Evolutionary conservation across 768 basidiomycete species (phyloP).

Genomic region (Termitomyces sp.): DNA sequence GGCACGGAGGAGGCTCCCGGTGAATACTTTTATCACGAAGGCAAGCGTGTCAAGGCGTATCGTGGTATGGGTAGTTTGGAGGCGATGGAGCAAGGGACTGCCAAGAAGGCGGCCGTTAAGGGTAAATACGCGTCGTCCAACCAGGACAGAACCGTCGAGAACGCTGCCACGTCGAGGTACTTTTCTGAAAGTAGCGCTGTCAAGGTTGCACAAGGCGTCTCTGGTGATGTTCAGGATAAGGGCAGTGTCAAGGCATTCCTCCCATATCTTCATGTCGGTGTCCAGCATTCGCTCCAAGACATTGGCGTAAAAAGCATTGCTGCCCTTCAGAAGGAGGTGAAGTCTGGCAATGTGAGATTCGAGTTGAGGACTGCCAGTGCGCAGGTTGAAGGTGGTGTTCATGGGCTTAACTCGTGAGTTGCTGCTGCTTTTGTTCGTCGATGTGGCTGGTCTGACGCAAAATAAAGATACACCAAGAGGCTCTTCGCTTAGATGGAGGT

Average conservation of each 20-base stretch:
- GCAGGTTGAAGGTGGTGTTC: conserved; percentile 93
- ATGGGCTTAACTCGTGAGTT: conserved; percentile 90
- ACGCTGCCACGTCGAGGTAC: conserved; percentile 94
- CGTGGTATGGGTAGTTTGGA: conserved; percentile 97
- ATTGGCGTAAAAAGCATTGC: conserved; percentile 69
- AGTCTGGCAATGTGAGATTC: conserved; percentile 68
- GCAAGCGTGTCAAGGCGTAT: conserved; percentile 98
- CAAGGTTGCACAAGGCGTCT: conserved; percentile 96
- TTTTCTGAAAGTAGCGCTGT: conserved; percentile 90
- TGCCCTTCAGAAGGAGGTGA: conserved; percentile 64
- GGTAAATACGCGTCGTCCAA: conserved; percentile 45
- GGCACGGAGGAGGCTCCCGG: conserved; percentile 97
- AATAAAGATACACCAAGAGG: conserved; percentile 32
- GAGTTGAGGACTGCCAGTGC: conserved; percentile 93
- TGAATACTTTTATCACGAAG: conserved; percentile 99
- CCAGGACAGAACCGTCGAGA: conserved; percentile 56
- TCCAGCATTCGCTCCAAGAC: conserved; percentile 95
- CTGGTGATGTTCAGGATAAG: conserved; percentile 96
- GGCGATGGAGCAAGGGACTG: conserved; percentile 81
- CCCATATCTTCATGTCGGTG: conserved; percentile 74
- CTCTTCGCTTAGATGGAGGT: conserved; percentile 20
- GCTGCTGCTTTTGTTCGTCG: conserved; percentile 4
- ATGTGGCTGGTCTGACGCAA: conserved; percentile 3
- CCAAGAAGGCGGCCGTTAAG: conserved; percentile 23
- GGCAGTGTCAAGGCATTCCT: conserved; percentile 91